Percentiles rank a stretch among this genome's conserved stretches.
Conservation (phyloP, 2,329 filamentous ascomycete genomes). For the Exophiala calicioides region DNA sequence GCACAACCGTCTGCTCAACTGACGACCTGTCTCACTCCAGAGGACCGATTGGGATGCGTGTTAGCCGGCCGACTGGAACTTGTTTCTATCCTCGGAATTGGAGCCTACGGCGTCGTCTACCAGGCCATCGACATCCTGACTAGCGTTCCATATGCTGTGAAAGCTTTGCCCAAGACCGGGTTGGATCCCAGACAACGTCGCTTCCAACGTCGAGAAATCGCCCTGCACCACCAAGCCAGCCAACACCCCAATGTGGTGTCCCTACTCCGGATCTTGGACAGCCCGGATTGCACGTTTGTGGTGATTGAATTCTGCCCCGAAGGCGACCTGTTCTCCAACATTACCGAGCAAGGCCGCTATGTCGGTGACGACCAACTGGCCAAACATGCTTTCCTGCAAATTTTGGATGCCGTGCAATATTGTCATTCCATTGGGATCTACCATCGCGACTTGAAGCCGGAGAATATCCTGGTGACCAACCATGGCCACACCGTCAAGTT, state of each 20-base stretch:
- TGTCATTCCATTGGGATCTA: constrained; percentile 94
- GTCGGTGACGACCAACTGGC: constrained; percentile 87
- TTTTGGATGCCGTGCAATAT: constrained; percentile 92
- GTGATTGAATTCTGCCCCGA: constrained; percentile 97
- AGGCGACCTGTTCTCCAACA: constrained; percentile 95
- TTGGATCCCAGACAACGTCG: constrained; percentile 82
- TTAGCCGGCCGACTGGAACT: constrained; percentile 82
- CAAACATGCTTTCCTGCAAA: constrained; percentile 87
- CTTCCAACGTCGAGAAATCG: constrained; percentile 92
- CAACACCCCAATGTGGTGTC: constrained; percentile 91
- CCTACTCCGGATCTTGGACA: constrained; percentile 89
- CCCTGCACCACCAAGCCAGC: constrained; percentile 84
- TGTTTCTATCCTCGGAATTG: constrained; percentile 82
- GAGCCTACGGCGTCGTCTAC: constrained; percentile 96
- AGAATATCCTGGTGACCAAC: constrained; percentile 94
- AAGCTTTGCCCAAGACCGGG: constrained; percentile 92
- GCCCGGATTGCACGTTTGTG: constrained; percentile 89
- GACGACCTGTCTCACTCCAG: constrained; percentile 63
- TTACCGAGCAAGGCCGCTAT: constrained; percentile 92
- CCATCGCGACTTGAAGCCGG: constrained; percentile 95
- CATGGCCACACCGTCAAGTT: constrained; percentile 88
- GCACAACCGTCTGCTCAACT: constrained; percentile 47
- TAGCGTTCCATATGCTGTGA: constrained; percentile 85
- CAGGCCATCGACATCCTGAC: constrained; percentile 81
- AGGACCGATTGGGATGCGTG: constrained; percentile 82